phyloP scores from a whole-genome alignment of 805 yeast genomes.

The Yarrowia alimentaria region DNA sequence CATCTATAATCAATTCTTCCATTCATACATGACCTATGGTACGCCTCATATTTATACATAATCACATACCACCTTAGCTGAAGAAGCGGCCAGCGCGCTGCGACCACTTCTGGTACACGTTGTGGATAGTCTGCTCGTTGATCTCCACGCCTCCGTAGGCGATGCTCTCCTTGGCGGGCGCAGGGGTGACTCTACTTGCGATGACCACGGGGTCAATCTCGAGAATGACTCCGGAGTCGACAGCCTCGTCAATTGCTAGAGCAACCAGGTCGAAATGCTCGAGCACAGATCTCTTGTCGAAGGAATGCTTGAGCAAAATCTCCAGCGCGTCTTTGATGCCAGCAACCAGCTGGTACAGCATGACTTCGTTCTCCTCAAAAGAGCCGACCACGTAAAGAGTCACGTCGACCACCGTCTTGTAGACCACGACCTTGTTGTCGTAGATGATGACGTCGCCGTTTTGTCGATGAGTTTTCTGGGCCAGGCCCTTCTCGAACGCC shows the following conservation, averaged over 20 bases:
- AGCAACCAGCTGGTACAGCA: conserved; percentile 69
- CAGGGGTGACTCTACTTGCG: conserved; percentile 85
- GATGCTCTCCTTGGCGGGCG: conserved; percentile 68
- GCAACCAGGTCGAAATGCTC: conserved; percentile 84
- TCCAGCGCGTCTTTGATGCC: conserved; percentile 82
- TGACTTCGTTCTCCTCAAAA: conserved; percentile 79
- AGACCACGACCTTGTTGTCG: conserved; percentile 78
- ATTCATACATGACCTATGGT: no score
- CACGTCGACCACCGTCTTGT: conserved; percentile 79
- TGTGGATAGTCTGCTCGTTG: conserved; percentile 53
- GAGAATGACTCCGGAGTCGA: conserved; percentile 89
- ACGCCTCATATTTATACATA: no score
- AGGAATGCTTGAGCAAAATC: conserved; percentile 60
- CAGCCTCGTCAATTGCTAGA: conserved; percentile 83
- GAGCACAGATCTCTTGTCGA: conserved; percentile 75
- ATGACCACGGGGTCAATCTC: conserved; percentile 87
- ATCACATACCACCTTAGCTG: conserved; percentile 1
- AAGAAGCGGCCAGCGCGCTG: conserved; percentile 23
- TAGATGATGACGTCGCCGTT: conserved; percentile 76
- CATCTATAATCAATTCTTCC: no score
- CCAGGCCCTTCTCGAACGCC: conserved; percentile 70
- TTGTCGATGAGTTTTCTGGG: conserved; percentile 73
- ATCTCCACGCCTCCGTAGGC: conserved; percentile 43
- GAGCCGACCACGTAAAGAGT: conserved; percentile 69
- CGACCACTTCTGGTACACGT: conserved; percentile 59